Conservation (phyloP, 306 rosid species). For the Pueraria montana region DNA sequence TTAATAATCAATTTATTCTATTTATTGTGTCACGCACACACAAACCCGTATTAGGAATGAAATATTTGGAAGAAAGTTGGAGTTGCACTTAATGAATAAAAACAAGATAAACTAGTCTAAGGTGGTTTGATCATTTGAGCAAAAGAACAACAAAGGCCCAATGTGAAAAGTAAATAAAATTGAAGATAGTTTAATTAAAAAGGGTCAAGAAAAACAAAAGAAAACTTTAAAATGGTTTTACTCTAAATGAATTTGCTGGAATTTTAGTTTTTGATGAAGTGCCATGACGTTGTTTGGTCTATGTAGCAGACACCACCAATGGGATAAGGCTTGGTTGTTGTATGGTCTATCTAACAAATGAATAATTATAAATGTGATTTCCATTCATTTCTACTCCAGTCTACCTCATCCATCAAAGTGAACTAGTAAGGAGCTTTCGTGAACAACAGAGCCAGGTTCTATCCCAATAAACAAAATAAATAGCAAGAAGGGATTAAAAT, state of each 20-base stretch:
- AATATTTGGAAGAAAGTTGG: slow-evolving; percentile 3
- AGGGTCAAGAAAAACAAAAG: slow-evolving; percentile 17
- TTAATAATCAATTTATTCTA: slow-evolving; percentile 27
- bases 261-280: slow-evolving; percentile 6
- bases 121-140: slow-evolving; percentile 10
- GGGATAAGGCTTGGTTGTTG: not conserved
- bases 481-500: not conserved
- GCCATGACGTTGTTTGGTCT: not conserved
- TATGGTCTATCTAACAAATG: slow-evolving; percentile 18
- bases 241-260: slow-evolving; percentile 10
- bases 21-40: slow-evolving; percentile 30
- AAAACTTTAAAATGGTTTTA: not conserved
- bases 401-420: slow-evolving; percentile 35
- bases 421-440: slow-evolving; percentile 10
- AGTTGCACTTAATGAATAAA: slow-evolving; percentile 25
- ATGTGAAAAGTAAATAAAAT: slow-evolving; percentile 13
- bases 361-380: slow-evolving; percentile 20
- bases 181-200: slow-evolving; percentile 20
- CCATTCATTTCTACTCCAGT: slow-evolving; percentile 39
- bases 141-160: not conserved
- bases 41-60: not conserved
- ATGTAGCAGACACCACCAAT: not conserved
- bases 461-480: slow-evolving; percentile 5
- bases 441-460: slow-evolving; percentile 28
- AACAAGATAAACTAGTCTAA: not conserved